Evolutionary conservation across 108 stramenopile genomes (phyloP).

Genomic region (Skeletonema potamos): DNA sequence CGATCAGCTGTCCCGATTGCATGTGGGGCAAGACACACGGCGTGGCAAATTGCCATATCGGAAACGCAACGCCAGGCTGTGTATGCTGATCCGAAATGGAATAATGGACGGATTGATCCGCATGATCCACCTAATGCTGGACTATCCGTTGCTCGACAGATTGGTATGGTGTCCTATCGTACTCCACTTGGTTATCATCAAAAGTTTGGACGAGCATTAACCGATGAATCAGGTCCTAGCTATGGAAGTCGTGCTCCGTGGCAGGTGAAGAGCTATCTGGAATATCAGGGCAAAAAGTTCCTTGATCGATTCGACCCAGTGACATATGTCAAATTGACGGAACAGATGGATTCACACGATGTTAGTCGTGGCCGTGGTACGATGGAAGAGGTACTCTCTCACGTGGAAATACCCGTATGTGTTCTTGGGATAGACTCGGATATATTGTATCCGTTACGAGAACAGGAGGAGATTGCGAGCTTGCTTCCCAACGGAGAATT

Average conservation of each 20-base stretch:
- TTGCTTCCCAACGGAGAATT: constrained; percentile 69
- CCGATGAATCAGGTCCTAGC: constrained; percentile 29
- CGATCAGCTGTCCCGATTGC: constrained; percentile 83
- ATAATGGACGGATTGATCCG: constrained; percentile 53
- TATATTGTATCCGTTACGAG: constrained; percentile 83
- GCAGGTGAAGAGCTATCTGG: constrained; percentile 88
- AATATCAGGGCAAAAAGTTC: constrained; percentile 93
- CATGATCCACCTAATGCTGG: constrained; percentile 72
- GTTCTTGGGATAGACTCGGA: constrained; percentile 92
- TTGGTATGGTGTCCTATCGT: constrained; percentile 93
- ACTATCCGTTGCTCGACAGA: constrained; percentile 86
- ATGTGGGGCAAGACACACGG: constrained; percentile 89
- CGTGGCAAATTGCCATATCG: constrained; percentile 94
- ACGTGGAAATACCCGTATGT: constrained; percentile 74
- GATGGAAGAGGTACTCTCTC: constrained; percentile 58
- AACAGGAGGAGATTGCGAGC: constrained; percentile 83
- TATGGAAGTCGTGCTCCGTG: constrained; percentile 60
- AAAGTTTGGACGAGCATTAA: constrained; percentile 80
- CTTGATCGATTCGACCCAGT: constrained; percentile 88
- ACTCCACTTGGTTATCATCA: constrained; percentile 75
- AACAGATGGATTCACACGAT: constrained; percentile 94
- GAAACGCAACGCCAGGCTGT: constrained; percentile 94
- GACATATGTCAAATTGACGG: constrained; percentile 91
- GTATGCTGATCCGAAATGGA: constrained; percentile 91
- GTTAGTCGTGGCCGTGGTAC: constrained; percentile 62